phyloP scores from a whole-genome alignment of 345 rosid species.

The Eutrema heterophyllum region DNA sequence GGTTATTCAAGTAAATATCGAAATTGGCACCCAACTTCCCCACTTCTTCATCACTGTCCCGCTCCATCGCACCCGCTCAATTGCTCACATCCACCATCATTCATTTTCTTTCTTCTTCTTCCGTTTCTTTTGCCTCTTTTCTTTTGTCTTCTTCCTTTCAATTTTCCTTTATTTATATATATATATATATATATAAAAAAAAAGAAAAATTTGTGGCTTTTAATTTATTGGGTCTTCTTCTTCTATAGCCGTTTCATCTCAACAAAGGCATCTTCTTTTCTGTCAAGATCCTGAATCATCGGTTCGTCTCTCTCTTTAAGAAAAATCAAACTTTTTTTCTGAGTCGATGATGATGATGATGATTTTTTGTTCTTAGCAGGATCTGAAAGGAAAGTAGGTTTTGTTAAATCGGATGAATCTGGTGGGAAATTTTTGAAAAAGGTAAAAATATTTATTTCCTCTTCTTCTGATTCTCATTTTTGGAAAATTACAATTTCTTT shows the following conservation, averaged over 20 bases:
- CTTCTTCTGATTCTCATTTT: background rate
- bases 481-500: constrained; percentile 8
- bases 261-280: constrained; percentile 10
- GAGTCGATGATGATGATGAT: constrained; percentile 4
- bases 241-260: constrained; percentile 19
- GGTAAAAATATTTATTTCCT: background rate
- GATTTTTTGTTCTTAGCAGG: constrained; percentile 9
- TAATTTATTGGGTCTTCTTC: constrained; percentile 10
- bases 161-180: background rate
- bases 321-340: background rate
- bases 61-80: constrained; percentile 24
- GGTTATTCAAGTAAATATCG: background rate
- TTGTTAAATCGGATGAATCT: background rate
- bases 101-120: constrained; percentile 12
- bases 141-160: constrained; percentile 25
- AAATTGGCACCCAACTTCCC: constrained; percentile 18
- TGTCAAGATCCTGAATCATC: constrained; percentile 28
- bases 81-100: constrained; percentile 9
- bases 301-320: constrained; percentile 12
- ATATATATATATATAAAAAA: too few relatives aligned
- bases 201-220: constrained; percentile 3
- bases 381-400: constrained; percentile 15
- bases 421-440: constrained; percentile 7
- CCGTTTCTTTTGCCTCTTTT: constrained; percentile 24
- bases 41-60: constrained; percentile 29